These are phyloP conservation scores for Xylaria curta DNA, from an alignment of 495 filamentous ascomycete species.

Conservation along the genomic window DNA sequence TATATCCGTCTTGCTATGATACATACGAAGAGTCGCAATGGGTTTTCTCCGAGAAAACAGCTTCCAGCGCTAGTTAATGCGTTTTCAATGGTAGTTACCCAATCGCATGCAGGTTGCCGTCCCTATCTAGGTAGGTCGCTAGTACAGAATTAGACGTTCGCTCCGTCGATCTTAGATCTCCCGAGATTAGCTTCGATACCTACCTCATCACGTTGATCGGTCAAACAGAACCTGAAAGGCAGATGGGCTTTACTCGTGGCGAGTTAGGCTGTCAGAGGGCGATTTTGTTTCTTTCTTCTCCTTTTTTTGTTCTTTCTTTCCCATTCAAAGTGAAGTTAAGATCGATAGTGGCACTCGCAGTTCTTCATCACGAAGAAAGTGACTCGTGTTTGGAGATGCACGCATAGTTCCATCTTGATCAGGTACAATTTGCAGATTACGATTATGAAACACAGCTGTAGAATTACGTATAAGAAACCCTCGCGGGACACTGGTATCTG, in stretches of 20 bases:
- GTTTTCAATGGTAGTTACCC: not conserved
- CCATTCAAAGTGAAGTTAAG: not conserved
- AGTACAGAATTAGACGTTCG: conserved; percentile 14
- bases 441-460: too few relatives aligned
- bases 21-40: not conserved
- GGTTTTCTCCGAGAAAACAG: not conserved
- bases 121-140: not conserved
- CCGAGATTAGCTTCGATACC: not conserved
- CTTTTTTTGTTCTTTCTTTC: too few relatives aligned
- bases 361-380: too few relatives aligned
- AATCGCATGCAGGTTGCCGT: not conserved
- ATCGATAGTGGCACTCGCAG: not conserved
- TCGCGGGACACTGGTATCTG: too few relatives aligned
- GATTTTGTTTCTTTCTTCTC: too few relatives aligned
- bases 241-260: not conserved
- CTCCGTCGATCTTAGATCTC: conserved; percentile 9
- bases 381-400: too few relatives aligned
- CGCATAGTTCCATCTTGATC: too few relatives aligned
- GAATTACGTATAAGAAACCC: too few relatives aligned
- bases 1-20: not conserved
- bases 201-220: not conserved
- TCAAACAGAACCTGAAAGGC: not conserved
- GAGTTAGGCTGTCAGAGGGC: not conserved
- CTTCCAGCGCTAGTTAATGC: not conserved
- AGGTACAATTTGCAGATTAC: too few relatives aligned